Percentiles rank a stretch among this genome's conserved stretches.
These are phyloP conservation scores for Diaporthe sp. DNA, from an alignment of 2,329 filamentous ascomycete genomes.

Conservation along the genomic window DNA sequence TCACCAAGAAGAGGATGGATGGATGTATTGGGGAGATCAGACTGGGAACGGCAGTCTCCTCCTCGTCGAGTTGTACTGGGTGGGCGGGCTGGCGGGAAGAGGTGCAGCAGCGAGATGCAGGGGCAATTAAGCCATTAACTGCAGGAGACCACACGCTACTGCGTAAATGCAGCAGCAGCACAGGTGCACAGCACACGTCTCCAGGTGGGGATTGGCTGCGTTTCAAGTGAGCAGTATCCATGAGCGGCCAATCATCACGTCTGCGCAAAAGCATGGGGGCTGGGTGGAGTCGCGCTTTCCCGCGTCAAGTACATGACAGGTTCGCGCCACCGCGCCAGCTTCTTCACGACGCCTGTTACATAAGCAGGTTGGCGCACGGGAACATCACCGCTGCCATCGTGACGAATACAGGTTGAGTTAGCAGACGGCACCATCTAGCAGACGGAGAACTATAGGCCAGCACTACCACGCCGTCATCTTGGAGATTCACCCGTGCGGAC, in stretches of 20 bases:
- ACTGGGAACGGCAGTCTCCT: conserved; percentile 12
- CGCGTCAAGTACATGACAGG: conserved; percentile 25
- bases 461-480: no score
- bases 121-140: conserved; percentile 10
- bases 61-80: conserved; percentile 7
- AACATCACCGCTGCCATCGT: background rate
- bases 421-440: background rate
- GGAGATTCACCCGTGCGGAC: no score
- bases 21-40: conserved; percentile 20
- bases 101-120: conserved; percentile 12
- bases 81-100: background rate
- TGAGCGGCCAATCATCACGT: conserved; percentile 38
- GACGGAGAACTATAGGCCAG: no score
- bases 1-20: conserved; percentile 15
- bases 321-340: conserved; percentile 17
- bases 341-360: background rate
- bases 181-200: background rate
- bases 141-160: background rate
- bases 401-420: no score
- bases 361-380: background rate
- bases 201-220: conserved; percentile 24
- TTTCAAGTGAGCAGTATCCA: background rate
- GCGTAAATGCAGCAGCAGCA: background rate
- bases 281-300: conserved; percentile 25
- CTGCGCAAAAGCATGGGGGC: background rate